phyloP scores from a whole-genome alignment of 1,139 yeast species.

The Schwanniomyces etchellsii region DNA sequence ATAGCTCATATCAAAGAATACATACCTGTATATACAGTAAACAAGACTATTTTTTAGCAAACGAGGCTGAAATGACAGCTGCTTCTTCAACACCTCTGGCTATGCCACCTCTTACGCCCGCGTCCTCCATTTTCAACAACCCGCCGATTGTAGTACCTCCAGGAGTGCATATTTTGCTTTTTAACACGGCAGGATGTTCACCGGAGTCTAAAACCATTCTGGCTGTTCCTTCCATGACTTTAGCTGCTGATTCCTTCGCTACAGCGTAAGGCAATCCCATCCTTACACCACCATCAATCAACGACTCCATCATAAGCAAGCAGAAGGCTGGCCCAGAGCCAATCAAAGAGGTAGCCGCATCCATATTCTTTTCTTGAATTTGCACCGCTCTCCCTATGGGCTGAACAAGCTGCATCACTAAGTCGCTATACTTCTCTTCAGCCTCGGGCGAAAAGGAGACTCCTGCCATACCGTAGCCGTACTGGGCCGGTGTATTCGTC shows the following conservation, averaged over 20 bases:
- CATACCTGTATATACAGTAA: constrained; percentile 1
- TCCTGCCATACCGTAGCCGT: constrained; percentile 90
- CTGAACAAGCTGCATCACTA: constrained; percentile 53
- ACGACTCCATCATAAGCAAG: constrained; percentile 80
- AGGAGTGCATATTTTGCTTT: constrained; percentile 91
- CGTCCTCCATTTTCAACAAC: constrained; percentile 84
- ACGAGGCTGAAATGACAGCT: constrained; percentile 71
- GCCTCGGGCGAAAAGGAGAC: constrained; percentile 60
- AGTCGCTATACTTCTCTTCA: constrained; percentile 39
- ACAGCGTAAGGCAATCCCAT: constrained; percentile 89
- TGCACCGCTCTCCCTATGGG: constrained; percentile 71
- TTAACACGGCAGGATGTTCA: constrained; percentile 85
- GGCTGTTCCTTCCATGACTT: constrained; percentile 95
- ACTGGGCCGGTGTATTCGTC: constrained; percentile 96
- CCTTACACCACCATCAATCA: constrained; percentile 91
- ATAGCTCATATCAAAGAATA: constrained; percentile 1
- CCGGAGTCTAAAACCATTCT: constrained; percentile 83
- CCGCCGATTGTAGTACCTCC: constrained; percentile 99
- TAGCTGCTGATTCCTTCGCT: constrained; percentile 88
- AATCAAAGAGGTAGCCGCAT: constrained; percentile 90
- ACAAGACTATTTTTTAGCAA: constrained; percentile 57
- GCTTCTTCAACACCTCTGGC: constrained; percentile 90
- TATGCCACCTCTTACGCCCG: constrained; percentile 81
- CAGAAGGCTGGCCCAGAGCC: constrained; percentile 98
- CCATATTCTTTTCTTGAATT: constrained; percentile 87